A percentile compares a stretch with the other conserved stretches of the same genome.
Evolutionary conservation across 805 yeast genomes (phyloP).

Genomic region (Isabelozyma pseudorhagii): DNA sequence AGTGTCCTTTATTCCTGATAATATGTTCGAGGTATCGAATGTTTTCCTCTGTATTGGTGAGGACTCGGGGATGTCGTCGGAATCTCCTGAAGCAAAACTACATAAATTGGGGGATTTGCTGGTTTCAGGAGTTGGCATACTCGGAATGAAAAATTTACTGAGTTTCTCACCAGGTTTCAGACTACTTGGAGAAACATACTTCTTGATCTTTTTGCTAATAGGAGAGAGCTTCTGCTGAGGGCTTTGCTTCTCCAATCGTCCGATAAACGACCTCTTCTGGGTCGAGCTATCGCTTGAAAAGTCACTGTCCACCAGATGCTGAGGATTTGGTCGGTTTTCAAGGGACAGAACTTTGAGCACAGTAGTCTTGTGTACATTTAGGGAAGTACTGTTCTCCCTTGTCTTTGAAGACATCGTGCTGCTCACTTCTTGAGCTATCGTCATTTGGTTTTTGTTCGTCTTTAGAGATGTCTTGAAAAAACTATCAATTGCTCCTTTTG

Average conservation of each 20-base stretch:
- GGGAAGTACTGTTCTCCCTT: no score
- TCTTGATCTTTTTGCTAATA: constrained; percentile 12
- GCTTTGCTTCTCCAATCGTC: constrained; percentile 14
- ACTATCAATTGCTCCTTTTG: constrained; percentile 3
- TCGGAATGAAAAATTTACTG: constrained; percentile 11
- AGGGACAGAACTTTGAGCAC: no score
- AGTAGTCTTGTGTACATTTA: no score
- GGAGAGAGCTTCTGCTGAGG: constrained; percentile 11
- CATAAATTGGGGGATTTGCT: not conserved
- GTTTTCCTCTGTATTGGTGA: constrained; percentile 6
- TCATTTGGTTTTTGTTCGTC: not conserved
- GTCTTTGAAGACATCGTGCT: no score
- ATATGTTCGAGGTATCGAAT: constrained; percentile 6
- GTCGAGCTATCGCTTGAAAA: not conserved
- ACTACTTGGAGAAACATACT: constrained; percentile 2
- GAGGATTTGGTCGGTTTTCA: no score
- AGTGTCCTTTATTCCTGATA: constrained; percentile 6
- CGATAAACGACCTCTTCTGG: constrained; percentile 15
- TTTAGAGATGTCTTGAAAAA: constrained; percentile 2
- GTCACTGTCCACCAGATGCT: no score
- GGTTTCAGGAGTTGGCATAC: not conserved
- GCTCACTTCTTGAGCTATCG: not conserved
- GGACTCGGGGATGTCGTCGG: constrained; percentile 29
- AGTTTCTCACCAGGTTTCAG: constrained; percentile 1
- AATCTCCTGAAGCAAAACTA: constrained; percentile 19